phyloP scores from a whole-genome alignment of 306 rosid species.

The Pyrus bretschneideri region DNA sequence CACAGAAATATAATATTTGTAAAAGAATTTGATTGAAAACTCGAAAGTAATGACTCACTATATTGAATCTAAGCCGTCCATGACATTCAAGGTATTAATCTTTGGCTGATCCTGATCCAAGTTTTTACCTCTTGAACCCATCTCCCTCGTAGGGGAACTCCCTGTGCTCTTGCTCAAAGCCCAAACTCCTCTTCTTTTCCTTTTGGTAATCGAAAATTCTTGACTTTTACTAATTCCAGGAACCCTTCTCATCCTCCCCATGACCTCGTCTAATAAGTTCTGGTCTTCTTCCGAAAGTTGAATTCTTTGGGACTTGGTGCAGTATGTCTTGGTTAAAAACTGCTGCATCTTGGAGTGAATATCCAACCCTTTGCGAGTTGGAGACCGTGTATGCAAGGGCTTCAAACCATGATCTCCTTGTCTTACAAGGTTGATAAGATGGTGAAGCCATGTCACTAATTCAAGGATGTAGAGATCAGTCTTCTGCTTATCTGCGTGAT shows the following conservation, averaged over 20 bases:
- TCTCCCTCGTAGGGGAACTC: conserved; percentile 45
- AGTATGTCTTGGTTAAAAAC: conserved; percentile 19
- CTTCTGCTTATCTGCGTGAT: conserved; percentile 72
- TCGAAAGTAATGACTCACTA: not conserved
- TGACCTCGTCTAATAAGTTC: conserved; percentile 51
- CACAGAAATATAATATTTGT: too few species aligned
- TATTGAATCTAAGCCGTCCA: conserved; percentile 42
- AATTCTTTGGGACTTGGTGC: conserved; percentile 19
- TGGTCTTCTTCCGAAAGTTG: conserved; percentile 48
- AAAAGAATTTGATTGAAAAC: not conserved
- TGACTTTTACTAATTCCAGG: conserved; percentile 63
- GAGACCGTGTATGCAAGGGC: conserved; percentile 48
- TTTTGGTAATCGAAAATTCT: conserved; percentile 37
- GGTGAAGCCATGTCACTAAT: conserved; percentile 65
- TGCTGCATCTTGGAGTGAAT: conserved; percentile 58
- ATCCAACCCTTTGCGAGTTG: conserved; percentile 42
- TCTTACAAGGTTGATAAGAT: conserved; percentile 48
- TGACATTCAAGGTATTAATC: conserved; percentile 40
- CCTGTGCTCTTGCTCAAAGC: conserved; percentile 47
- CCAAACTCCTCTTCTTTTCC: conserved; percentile 23
- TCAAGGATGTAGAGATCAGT: conserved; percentile 59
- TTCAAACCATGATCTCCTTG: conserved; percentile 43
- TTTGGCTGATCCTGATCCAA: conserved; percentile 12
- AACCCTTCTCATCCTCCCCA: conserved; percentile 25
- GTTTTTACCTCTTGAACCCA: conserved; percentile 10